A percentile compares a stretch with the other conserved stretches of the same genome.
Conservation (phyloP, 1,139 yeast species). For the Blastobotrys aristatus region DNA sequence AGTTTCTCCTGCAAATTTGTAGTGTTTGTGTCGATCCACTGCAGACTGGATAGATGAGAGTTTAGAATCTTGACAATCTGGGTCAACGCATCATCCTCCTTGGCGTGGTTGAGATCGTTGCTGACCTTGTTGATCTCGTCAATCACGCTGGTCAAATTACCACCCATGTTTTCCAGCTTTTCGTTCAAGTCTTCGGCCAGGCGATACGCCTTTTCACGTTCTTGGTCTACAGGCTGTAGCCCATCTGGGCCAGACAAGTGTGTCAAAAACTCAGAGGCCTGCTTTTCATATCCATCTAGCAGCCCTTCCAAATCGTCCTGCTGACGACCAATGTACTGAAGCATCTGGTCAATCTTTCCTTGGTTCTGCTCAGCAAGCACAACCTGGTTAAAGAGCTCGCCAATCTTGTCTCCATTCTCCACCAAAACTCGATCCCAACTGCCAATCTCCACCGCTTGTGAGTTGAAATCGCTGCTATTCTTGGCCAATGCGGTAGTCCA, state of each 20-base stretch:
- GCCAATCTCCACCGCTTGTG: slow-evolving; percentile 70
- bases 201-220: slow-evolving; percentile 84
- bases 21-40: slow-evolving; percentile 77
- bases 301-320: slow-evolving; percentile 85
- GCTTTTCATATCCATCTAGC: slow-evolving; percentile 79
- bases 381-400: slow-evolving; percentile 72
- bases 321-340: slow-evolving; percentile 81
- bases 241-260: slow-evolving; percentile 35
- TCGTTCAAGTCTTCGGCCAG: slow-evolving; percentile 84
- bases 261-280: slow-evolving; percentile 52
- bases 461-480: slow-evolving; percentile 67
- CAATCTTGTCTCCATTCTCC: slow-evolving; percentile 78
- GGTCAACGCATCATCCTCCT: slow-evolving; percentile 47
- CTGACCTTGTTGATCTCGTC: slow-evolving; percentile 84
- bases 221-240: slow-evolving; percentile 58
- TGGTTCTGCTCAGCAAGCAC: slow-evolving; percentile 82
- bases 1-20: slow-evolving; percentile 63
- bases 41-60: slow-evolving; percentile 83
- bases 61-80: slow-evolving; percentile 73
- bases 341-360: slow-evolving; percentile 77
- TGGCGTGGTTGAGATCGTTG: slow-evolving; percentile 66
- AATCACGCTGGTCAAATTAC: slow-evolving; percentile 69
- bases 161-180: slow-evolving; percentile 70
- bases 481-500: slow-evolving; percentile 86
- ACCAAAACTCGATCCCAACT: slow-evolving; percentile 84